Base-by-base conservation (phyloP, 129 eudicot genomes). In the Centaurea solstitialis region DNA sequence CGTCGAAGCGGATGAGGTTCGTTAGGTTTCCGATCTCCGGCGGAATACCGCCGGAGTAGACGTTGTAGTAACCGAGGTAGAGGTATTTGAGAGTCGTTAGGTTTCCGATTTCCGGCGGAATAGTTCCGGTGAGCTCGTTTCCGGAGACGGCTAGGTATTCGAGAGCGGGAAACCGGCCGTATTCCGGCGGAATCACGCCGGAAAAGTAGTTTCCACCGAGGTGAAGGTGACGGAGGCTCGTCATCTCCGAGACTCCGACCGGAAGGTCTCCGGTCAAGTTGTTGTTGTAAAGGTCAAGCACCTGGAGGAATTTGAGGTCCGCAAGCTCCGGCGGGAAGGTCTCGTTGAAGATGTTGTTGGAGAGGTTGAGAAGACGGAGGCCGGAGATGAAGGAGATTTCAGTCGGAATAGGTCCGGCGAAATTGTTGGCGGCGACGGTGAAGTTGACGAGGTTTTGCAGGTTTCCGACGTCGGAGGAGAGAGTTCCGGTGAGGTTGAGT, bases 131-230 rank as follows among this genome's bases (percentile, higher is more conserved):
- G 47, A 94, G 97, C 73, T 90, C 97, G 78, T 94, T 94, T 2
- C 98, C 98, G 68, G 98, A 94, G 26, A 94, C 89, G 0, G 98
- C 98, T 0, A 94, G 82, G 80, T 94, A 94, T 80, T 94, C 93
- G 18, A 94, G 85, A 7, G 21, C 28, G 0, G 86, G 79, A 35
- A 88, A 89, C 0, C 41, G 37, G 10, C 98, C 98, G 64, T 86
- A 91, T 64, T 94, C 97, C 23, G 66, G 72, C 8, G 98, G 98
- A 47, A 94, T 91, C 26, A 50, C 30, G 12, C 97, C 97, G 21
- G 83, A 40, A 78, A 94, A 91, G 71, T 75, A 94, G 88, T 90
- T 94, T 3, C 98, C 98, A 0, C 98, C 98, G 2, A 94, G 88
- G 68, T 91, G 98, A 4, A 94, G 87, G 40, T 91, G 98, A 2